These are phyloP conservation scores for Puya raimondii DNA, from an alignment of 176 grass and related monocot genomes.

Conservation along the genomic window DNA sequence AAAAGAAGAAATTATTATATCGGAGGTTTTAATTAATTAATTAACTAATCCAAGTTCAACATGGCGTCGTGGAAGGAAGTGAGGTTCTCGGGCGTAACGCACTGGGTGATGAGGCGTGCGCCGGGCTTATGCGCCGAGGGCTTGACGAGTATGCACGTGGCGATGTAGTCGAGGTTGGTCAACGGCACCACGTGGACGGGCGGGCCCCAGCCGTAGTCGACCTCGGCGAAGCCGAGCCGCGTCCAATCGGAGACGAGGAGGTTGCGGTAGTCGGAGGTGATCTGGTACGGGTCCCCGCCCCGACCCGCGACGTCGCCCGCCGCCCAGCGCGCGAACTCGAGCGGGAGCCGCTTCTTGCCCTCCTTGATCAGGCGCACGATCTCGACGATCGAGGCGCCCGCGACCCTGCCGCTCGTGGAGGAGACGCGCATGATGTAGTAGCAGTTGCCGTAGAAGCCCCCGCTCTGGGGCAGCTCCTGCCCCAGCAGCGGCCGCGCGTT, in stretches of 20 bases:
- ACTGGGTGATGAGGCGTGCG: conserved; percentile 70
- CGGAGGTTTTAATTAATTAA: too few species aligned
- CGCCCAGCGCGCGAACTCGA: conserved; percentile 28
- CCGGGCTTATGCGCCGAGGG: conserved; percentile 64
- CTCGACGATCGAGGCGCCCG: not conserved
- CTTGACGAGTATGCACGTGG: conserved; percentile 79
- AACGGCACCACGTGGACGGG: conserved; percentile 75
- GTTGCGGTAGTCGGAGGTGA: conserved; percentile 70
- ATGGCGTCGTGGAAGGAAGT: conserved; percentile 61
- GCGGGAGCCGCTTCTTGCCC: conserved; percentile 7
- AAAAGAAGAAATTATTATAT: not conserved
- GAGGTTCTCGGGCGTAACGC: conserved; percentile 50
- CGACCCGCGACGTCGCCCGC: conserved; percentile 13
- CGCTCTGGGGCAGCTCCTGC: not conserved
- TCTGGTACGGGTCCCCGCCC: conserved; percentile 65
- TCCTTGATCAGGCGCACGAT: conserved; percentile 16
- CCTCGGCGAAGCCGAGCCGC: conserved; percentile 69
- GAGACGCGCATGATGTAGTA: conserved; percentile 16
- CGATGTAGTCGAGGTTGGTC: conserved; percentile 87
- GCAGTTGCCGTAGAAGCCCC: conserved; percentile 13
- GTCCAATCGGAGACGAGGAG: conserved; percentile 88
- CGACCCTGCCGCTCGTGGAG: not conserved
- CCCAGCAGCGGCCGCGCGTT: conserved; percentile 6
- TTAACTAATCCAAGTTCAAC: conserved; percentile 11
- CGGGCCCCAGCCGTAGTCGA: conserved; percentile 82